phyloP scores from a whole-genome alignment of 305 asterid species.

The Plantago coronopus region DNA sequence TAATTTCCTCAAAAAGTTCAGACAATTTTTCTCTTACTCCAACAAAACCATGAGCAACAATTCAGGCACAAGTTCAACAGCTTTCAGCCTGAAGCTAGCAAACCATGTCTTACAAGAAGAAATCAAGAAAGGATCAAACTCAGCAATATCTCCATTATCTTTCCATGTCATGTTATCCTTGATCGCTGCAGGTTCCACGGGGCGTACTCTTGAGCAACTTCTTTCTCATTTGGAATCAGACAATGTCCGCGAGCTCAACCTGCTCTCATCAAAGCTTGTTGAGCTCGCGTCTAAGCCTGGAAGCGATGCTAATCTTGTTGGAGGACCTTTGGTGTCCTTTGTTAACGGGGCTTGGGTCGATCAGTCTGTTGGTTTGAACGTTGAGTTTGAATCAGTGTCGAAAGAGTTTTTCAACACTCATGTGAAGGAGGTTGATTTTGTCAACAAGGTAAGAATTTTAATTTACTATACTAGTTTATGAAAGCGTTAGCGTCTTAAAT shows the following conservation, averaged over 20 bases:
- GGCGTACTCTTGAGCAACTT: not conserved
- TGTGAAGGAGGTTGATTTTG: not conserved
- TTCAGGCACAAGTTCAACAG: no score
- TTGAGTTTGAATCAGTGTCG: not conserved
- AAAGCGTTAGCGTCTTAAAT: no score
- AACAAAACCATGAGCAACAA: no score
- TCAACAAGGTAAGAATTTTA: not conserved
- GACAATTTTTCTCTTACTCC: no score
- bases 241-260: no score
- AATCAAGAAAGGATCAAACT: not conserved
- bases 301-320: not conserved
- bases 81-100: not conserved
- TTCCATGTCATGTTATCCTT: not conserved
- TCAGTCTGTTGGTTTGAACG: slow-evolving; percentile 2
- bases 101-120: not conserved
- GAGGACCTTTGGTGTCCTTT: not conserved
- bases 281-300: not conserved
- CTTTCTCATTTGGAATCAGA: not conserved
- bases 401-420: not conserved
- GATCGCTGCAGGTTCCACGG: slow-evolving; percentile 2
- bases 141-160: not conserved
- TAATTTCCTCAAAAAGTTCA: no score
- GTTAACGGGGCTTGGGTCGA: not conserved
- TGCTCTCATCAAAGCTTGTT: no score
- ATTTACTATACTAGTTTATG: no score